These are phyloP conservation scores for Tylopilus sp. DNA, from an alignment of 768 basidiomycete species.

Conservation along the genomic window DNA sequence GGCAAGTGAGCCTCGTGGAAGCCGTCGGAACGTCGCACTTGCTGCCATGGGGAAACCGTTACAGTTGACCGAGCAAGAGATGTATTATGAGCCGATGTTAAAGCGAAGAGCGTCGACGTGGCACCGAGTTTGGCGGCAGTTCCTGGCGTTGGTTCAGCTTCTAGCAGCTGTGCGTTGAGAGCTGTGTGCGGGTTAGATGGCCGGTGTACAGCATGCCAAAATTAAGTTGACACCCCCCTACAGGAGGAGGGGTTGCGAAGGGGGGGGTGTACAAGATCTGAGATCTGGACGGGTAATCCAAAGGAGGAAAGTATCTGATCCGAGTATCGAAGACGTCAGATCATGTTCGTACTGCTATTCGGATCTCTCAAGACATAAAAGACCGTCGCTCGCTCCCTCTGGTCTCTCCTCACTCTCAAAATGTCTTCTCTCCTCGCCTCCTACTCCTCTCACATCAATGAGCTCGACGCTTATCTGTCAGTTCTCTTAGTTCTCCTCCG, in stretches of 20 bases:
- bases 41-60: no score
- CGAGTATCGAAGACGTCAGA: conserved; percentile 16
- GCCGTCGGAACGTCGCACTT: no score
- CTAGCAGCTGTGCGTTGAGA: no score
- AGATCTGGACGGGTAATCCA: conserved; percentile 1
- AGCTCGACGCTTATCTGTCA: conserved; percentile 64
- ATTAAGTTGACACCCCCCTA: neutral
- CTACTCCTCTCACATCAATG: conserved; percentile 57
- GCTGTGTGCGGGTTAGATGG: neutral
- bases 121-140: neutral
- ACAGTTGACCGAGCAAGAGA: no score
- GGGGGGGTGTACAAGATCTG: conserved; percentile 11
- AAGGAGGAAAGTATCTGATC: conserved; percentile 5
- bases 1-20: neutral
- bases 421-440: conserved; percentile 42
- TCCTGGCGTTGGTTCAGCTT: neutral
- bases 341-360: conserved; percentile 10
- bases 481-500: conserved; percentile 14
- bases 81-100: neutral
- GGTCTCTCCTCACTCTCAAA: neutral
- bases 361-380: conserved; percentile 20
- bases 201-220: neutral
- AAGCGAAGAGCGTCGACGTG: neutral
- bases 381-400: neutral
- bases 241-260: conserved; percentile 2